Conservation (phyloP, 306 rosid genomes). For the Alnus rubra region DNA sequence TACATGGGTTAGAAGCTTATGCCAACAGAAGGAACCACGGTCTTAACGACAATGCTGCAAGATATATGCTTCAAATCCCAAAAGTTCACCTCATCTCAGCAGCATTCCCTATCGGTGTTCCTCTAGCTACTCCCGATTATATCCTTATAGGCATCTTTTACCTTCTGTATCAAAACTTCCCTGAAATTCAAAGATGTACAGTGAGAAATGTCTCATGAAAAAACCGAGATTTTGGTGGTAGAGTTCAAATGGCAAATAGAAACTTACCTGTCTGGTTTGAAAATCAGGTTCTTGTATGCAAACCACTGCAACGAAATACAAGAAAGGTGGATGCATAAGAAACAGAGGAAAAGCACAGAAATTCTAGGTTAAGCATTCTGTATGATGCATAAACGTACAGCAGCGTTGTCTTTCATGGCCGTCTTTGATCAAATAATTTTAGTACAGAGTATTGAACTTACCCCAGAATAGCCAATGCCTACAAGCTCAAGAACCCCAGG, state of each 20-base stretch:
- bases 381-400: not conserved
- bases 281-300: constrained; percentile 66
- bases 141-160: constrained; percentile 61
- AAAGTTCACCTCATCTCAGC: constrained; percentile 35
- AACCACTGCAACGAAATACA: constrained; percentile 67
- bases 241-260: constrained; percentile 10
- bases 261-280: constrained; percentile 78
- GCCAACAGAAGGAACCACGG: constrained; percentile 37
- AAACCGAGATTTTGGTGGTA: not conserved
- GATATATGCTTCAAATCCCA: constrained; percentile 33
- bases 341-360: not conserved
- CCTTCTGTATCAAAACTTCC: constrained; percentile 59
- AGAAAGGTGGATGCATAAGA: not conserved
- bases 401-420: not conserved
- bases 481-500: constrained; percentile 85
- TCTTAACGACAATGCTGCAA: constrained; percentile 43
- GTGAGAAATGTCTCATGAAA: not conserved
- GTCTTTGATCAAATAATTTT: not conserved
- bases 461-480: constrained; percentile 93
- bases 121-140: constrained; percentile 71
- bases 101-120: constrained; percentile 23
- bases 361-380: not conserved
- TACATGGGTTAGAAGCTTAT: constrained; percentile 41
- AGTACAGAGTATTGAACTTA: constrained; percentile 38
- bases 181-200: constrained; percentile 45